These are phyloP conservation scores for Colletotrichum aenigma DNA, from an alignment of 2,329 filamentous ascomycete species.

Conservation along the genomic window DNA sequence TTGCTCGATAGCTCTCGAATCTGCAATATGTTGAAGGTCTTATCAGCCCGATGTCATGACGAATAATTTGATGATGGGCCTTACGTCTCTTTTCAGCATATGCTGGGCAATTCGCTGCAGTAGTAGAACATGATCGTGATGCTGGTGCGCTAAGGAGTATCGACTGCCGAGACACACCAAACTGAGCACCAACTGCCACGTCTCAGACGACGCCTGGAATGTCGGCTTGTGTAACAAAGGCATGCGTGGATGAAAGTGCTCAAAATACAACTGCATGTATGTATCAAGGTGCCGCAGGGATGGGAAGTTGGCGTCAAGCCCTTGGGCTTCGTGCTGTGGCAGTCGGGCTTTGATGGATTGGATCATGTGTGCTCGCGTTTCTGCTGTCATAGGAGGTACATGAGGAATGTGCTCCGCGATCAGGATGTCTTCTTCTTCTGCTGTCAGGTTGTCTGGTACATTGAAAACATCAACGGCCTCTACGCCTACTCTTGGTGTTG, in stretches of 20 bases:
- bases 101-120: neutral
- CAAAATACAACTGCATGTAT: neutral
- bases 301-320: neutral
- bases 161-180: neutral
- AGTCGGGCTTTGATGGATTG: neutral
- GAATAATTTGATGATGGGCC: accelerated
- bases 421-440: neutral
- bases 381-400: neutral
- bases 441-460: neutral
- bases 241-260: neutral
- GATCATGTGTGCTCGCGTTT: neutral
- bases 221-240: neutral
- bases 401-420: neutral
- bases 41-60: neutral
- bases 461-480: neutral
- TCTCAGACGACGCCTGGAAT: neutral
- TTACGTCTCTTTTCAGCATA: neutral
- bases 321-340: neutral
- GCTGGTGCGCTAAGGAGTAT: neutral
- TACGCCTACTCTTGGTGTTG: too few relatives aligned
- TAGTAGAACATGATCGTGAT: neutral
- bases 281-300: neutral
- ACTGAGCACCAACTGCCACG: neutral
- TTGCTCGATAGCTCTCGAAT: neutral
- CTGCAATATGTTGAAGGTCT: accelerated